Percentiles rank a stretch among this genome's conserved stretches.
These are phyloP conservation scores for Hymenoscyphus fructigenus DNA, from an alignment of 2,329 filamentous ascomycete genomes.

Conservation along the genomic window DNA sequence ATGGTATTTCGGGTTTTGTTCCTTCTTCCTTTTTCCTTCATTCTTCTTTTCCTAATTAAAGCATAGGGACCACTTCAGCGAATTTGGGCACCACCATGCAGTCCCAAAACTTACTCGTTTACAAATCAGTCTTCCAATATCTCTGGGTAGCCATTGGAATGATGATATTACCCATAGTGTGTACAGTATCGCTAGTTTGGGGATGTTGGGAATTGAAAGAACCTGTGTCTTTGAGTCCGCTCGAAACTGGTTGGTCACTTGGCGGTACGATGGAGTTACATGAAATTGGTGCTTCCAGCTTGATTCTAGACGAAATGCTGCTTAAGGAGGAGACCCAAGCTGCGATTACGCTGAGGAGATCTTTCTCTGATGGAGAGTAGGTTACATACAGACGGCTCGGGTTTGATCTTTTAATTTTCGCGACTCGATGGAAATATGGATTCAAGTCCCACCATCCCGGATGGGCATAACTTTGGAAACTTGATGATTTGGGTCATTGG, in stretches of 20 bases:
- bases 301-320: neutral
- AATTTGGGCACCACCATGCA: neutral
- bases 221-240: neutral
- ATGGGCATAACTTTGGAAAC: no score
- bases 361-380: neutral
- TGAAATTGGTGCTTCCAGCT: neutral
- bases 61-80: neutral
- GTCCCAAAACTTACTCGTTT: neutral
- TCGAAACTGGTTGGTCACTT: neutral
- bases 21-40: neutral
- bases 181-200: neutral
- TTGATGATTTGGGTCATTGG: no score
- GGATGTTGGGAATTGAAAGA: neutral
- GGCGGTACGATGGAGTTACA: neutral
- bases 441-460: neutral
- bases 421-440: neutral
- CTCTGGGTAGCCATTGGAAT: neutral
- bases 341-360: neutral
- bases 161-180: neutral
- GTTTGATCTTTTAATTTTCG: neutral
- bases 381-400: neutral
- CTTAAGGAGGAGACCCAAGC: neutral
- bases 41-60: neutral
- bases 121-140: neutral
- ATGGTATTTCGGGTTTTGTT: neutral